These are phyloP conservation scores for Trichoderma lentiforme DNA, from an alignment of 2,329 filamentous ascomycete genomes.

Conservation along the genomic window DNA sequence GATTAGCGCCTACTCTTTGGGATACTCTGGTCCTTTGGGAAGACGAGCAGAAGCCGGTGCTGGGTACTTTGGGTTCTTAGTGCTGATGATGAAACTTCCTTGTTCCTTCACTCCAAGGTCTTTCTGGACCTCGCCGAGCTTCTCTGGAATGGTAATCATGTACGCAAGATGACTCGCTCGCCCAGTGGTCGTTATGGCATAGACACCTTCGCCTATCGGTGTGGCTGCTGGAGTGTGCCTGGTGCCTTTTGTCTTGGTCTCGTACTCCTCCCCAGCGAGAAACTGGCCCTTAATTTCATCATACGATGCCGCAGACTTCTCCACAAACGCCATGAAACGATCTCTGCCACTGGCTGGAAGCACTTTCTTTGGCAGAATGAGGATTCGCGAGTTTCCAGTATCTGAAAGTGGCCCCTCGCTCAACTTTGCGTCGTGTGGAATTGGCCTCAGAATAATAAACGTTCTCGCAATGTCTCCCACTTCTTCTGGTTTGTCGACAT, in stretches of 20 bases:
- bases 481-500: constrained; percentile 64
- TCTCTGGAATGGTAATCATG: constrained; percentile 68
- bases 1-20: constrained; percentile 55
- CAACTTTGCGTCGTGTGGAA: constrained; percentile 63
- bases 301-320: constrained; percentile 66
- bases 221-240: constrained; percentile 66
- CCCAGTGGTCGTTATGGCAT: constrained; percentile 71
- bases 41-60: constrained; percentile 63
- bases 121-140: constrained; percentile 68
- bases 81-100: constrained; percentile 71
- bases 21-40: constrained; percentile 64
- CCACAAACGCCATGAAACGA: constrained; percentile 77
- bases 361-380: constrained; percentile 81
- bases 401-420: constrained; percentile 48
- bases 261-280: constrained; percentile 63
- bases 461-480: constrained; percentile 72
- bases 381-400: constrained; percentile 62
- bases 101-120: constrained; percentile 68
- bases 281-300: constrained; percentile 70
- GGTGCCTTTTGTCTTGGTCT: constrained; percentile 71
- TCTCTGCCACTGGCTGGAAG: constrained; percentile 68
- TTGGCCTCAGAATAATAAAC: constrained; percentile 74
- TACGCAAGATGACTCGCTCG: constrained; percentile 76
- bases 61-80: constrained; percentile 72
- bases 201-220: constrained; percentile 81